Evolutionary conservation across 2,329 filamentous ascomycete species (phyloP).

Genomic region (Cordyceps pruinosa): DNA sequence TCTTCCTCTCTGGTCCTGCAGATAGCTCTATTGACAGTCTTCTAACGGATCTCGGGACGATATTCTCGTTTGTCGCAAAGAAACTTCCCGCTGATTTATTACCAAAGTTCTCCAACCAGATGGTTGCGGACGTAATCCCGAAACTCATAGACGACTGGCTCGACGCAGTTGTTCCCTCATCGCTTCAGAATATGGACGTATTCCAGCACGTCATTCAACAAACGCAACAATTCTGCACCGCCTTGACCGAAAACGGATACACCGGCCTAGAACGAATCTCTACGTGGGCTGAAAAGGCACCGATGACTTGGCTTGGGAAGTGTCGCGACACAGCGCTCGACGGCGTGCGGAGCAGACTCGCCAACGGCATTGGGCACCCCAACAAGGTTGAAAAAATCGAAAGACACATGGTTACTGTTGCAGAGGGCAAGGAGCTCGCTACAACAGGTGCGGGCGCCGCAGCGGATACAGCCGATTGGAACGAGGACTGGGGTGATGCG

Average conservation of each 20-base stretch:
- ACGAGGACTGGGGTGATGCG: constrained; percentile 66
- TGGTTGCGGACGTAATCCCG: constrained; percentile 63
- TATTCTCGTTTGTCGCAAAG: constrained; percentile 46
- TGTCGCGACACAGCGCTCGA: constrained; percentile 75
- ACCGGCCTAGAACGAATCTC: constrained; percentile 55
- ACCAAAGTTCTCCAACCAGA: constrained; percentile 55
- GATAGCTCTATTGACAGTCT: constrained; percentile 43
- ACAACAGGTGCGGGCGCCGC: constrained; percentile 42
- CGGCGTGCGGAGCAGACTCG: constrained; percentile 61
- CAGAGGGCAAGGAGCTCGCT: constrained; percentile 58
- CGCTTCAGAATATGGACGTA: constrained; percentile 59
- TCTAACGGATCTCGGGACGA: constrained; percentile 45
- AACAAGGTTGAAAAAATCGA: constrained; percentile 77
- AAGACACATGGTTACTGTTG: constrained; percentile 66
- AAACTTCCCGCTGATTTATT: constrained; percentile 49
- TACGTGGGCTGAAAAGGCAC: constrained; percentile 75
- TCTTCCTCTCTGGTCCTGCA: constrained; percentile 37
- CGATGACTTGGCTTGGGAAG: constrained; percentile 78
- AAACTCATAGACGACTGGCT: constrained; percentile 70
- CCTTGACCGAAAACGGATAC: constrained; percentile 58
- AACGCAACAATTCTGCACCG: constrained; percentile 56
- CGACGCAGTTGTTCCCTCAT: constrained; percentile 66
- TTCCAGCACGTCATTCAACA: constrained; percentile 67
- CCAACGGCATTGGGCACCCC: constrained; percentile 57
- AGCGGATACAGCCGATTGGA: constrained; percentile 57